Evolutionary conservation across 177 flowering plant genomes (phyloP).

Genomic region (Vitis hybrid): DNA sequence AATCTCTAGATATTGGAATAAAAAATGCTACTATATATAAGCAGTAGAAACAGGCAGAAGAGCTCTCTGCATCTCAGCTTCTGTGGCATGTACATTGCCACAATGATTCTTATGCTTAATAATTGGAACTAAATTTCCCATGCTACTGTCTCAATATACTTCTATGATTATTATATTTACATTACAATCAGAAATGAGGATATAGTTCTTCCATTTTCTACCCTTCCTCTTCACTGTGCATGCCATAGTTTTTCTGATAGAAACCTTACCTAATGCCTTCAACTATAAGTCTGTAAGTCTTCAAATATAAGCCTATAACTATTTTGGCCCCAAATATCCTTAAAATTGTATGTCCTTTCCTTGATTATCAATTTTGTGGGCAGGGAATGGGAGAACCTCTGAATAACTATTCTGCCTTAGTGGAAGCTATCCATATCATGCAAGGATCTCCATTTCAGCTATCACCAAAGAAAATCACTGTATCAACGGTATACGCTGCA

Average conservation of each 20-base stretch:
- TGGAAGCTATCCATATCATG: constrained; percentile 80
- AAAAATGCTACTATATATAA: too few relatives aligned
- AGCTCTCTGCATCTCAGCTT: too few relatives aligned
- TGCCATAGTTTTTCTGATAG: not conserved
- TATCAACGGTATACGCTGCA: constrained; percentile 73
- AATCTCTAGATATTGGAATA: too few relatives aligned
- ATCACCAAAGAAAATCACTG: constrained; percentile 82
- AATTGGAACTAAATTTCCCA: too few relatives aligned
- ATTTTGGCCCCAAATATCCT: not conserved
- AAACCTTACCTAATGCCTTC: not conserved
- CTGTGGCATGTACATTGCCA: too few relatives aligned
- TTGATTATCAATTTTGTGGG: constrained; percentile 1
- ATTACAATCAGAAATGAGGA: too few relatives aligned
- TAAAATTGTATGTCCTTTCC: not conserved
- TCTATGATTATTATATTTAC: too few relatives aligned
- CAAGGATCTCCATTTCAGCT: constrained; percentile 72
- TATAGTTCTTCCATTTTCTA: not conserved
- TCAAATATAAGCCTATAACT: too few relatives aligned
- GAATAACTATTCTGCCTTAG: constrained; percentile 80
- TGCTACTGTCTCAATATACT: too few relatives aligned
- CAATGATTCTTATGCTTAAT: too few relatives aligned
- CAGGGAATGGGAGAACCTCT: constrained; percentile 99
- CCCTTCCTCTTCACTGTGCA: not conserved
- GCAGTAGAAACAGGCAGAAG: too few relatives aligned
- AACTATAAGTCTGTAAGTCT: not conserved